Conservation (phyloP, 768 basidiomycete genomes). For the Mycena alexandri region DNA sequence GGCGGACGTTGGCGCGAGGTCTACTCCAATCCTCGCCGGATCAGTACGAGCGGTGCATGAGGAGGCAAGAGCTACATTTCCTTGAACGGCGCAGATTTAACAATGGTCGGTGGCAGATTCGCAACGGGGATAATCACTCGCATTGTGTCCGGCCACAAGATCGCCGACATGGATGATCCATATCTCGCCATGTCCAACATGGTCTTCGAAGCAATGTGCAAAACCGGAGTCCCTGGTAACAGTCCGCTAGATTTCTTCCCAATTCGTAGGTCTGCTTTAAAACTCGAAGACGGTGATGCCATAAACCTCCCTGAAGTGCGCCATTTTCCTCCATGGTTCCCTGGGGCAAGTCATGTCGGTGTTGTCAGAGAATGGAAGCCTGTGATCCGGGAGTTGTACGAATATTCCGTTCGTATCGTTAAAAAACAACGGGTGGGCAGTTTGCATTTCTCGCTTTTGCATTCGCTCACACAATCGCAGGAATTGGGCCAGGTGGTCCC, state of each 20-base stretch:
- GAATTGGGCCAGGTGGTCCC: neutral
- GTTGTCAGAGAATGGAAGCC: conserved; percentile 6
- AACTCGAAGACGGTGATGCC: too few relatives aligned
- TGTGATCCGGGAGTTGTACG: neutral
- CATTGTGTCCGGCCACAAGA: conserved; percentile 50
- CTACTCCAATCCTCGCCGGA: conserved; percentile 1
- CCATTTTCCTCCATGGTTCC: conserved; percentile 51
- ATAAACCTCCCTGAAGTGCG: conserved; percentile 37
- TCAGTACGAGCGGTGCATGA: neutral
- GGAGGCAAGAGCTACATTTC: neutral
- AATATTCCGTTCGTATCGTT: conserved; percentile 9
- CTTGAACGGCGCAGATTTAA: neutral
- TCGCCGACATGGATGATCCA: conserved; percentile 50
- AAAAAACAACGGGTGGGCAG: conserved; percentile 37
- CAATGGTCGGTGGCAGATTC: conserved; percentile 22
- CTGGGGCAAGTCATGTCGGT: conserved; percentile 43
- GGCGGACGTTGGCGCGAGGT: conserved; percentile 39
- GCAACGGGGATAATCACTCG: conserved; percentile 38
- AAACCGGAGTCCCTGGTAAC: conserved; percentile 29
- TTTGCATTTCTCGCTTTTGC: conserved; percentile 24
- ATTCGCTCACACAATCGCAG: neutral
- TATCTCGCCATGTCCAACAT: conserved; percentile 47
- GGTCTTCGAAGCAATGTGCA: conserved; percentile 40
- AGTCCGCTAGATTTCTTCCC: conserved; percentile 45
- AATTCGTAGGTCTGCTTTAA: conserved; percentile 38